These are phyloP conservation scores for Zea luxurians DNA, from an alignment of 176 grass and related monocot species.

Conservation along the genomic window DNA sequence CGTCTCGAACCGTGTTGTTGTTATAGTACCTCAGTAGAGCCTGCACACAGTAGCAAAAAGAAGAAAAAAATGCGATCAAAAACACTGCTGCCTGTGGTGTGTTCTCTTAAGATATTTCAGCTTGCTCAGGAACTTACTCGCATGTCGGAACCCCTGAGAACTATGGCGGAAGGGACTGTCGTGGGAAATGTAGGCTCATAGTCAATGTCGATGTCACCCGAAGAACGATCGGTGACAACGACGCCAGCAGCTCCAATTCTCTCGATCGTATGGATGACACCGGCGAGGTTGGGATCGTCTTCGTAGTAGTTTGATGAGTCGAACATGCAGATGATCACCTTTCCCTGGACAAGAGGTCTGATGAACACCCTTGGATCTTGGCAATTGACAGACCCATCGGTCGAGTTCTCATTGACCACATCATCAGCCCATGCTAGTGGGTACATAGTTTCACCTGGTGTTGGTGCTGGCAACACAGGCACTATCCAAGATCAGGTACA, in stretches of 20 bases:
- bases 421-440: slow-evolving; percentile 61
- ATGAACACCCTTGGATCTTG: slow-evolving; percentile 41
- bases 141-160: slow-evolving; percentile 34
- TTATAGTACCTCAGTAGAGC: slow-evolving; percentile 60
- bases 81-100: not conserved
- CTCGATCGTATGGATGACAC: slow-evolving; percentile 47
- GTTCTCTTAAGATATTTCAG: not conserved
- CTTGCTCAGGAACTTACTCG: slow-evolving; percentile 45
- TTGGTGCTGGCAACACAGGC: slow-evolving; percentile 49
- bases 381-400: slow-evolving; percentile 33
- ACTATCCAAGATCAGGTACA: slow-evolving; percentile 19
- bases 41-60: slow-evolving; percentile 38
- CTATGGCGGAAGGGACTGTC: slow-evolving; percentile 54
- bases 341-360: slow-evolving; percentile 62
- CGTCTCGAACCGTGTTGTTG: slow-evolving; percentile 48
- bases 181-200: slow-evolving; percentile 45
- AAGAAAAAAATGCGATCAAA: slow-evolving; percentile 5
- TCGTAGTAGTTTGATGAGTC: slow-evolving; percentile 38
- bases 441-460: slow-evolving; percentile 57
- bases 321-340: slow-evolving; percentile 65
- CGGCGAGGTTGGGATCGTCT: slow-evolving; percentile 9
- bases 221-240: slow-evolving; percentile 47
- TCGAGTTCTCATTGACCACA: slow-evolving; percentile 44
- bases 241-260: slow-evolving; percentile 65
- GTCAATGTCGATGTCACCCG: slow-evolving; percentile 38